Conservation (phyloP, 805 yeast species). For the Starmerella floricola region DNA sequence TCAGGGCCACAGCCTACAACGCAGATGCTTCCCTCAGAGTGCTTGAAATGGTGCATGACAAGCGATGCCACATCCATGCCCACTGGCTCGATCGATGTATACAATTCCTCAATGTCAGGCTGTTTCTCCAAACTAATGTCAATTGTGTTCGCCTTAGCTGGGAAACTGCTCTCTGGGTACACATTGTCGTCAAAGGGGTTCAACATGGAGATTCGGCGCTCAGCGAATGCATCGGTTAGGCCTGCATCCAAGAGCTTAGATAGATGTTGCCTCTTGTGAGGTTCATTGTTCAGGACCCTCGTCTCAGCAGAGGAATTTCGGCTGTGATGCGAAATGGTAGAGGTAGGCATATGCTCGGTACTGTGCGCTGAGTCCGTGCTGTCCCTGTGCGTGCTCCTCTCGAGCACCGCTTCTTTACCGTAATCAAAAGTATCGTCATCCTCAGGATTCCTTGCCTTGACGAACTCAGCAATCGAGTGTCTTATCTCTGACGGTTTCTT, state of each 20-base stretch:
- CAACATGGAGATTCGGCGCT: slow-evolving; percentile 7
- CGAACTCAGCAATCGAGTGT: slow-evolving; percentile 6
- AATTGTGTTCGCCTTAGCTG: too few species aligned
- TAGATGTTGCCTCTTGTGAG: not conserved
- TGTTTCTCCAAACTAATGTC: not conserved
- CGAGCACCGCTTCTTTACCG: slow-evolving; percentile 8
- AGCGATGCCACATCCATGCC: slow-evolving; percentile 14
- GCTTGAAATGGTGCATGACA: slow-evolving; percentile 6
- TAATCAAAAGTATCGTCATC: slow-evolving; percentile 12
- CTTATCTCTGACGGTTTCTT: not conserved
- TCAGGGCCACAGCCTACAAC: slow-evolving; percentile 28
- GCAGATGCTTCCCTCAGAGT: slow-evolving; percentile 29
- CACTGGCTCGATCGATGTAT: slow-evolving; percentile 6
- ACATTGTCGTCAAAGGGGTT: slow-evolving; percentile 10
- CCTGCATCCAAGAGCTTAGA: slow-evolving; percentile 11
- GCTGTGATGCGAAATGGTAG: too few species aligned
- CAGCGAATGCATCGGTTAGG: slow-evolving; percentile 6
- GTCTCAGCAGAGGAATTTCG: not conserved
- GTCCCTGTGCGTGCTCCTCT: not conserved
- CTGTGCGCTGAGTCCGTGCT: not conserved
- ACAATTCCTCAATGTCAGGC: not conserved
- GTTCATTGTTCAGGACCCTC: not conserved
- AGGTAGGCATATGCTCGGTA: not conserved
- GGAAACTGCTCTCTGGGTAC: not conserved
- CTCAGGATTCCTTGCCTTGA: slow-evolving; percentile 13